Evolutionary conservation across 305 asterid species (phyloP).

Genomic region (Fraxinus floribunda): DNA sequence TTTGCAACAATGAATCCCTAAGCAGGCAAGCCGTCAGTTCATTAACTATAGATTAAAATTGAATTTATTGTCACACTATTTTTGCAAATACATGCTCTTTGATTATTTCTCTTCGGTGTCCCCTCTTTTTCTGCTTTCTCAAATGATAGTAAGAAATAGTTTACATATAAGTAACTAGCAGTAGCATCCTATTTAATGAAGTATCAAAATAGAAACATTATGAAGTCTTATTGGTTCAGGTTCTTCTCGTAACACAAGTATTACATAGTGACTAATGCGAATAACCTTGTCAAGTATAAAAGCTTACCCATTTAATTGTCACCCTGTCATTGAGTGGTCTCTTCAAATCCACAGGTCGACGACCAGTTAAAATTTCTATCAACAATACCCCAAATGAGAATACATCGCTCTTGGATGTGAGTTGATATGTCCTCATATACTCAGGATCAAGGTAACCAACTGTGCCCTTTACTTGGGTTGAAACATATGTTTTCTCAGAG

Average conservation of each 20-base stretch:
- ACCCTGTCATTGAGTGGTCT: conserved; percentile 65
- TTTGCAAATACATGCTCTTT: neutral
- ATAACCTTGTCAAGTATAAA: neutral
- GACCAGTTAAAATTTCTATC: conserved; percentile 77
- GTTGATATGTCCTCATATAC: conserved; percentile 86
- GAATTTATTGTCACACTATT: neutral
- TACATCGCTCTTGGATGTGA: conserved; percentile 86
- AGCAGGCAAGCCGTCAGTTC: neutral
- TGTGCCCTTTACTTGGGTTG: conserved; percentile 90
- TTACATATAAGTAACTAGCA: neutral
- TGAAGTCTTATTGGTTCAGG: neutral
- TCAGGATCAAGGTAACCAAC: conserved; percentile 99
- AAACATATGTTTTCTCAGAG: conserved; percentile 68
- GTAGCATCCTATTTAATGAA: neutral
- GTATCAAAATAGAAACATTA: neutral
- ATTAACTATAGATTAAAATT: neutral
- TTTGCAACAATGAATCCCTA: neutral
- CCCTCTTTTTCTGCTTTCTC: neutral
- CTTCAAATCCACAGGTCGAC: conserved; percentile 86
- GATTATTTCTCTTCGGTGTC: neutral
- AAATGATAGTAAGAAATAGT: neutral
- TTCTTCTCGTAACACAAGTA: neutral
- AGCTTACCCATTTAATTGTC: conserved; percentile 81
- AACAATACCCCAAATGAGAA: conserved; percentile 87
- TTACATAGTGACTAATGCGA: neutral